Evolutionary conservation across 75 land plant genomes (phyloP).

Genomic region (Larix kaempferi): DNA sequence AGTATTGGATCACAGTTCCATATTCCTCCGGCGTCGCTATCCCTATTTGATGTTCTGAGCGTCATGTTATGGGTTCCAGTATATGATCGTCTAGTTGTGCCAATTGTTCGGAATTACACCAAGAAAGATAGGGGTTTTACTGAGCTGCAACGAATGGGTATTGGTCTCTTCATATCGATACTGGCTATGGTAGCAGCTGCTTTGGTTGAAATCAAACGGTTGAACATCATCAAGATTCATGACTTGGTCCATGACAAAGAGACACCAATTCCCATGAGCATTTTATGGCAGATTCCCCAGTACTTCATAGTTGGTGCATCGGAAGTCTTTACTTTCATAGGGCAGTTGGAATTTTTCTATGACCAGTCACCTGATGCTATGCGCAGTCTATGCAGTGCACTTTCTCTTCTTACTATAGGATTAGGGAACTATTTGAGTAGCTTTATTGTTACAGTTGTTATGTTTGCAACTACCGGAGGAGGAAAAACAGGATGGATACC

Average conservation of each 20-base stretch:
- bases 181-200: constrained; percentile 64
- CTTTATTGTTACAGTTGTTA: constrained; percentile 56
- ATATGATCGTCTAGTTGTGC: constrained; percentile 70
- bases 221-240: constrained; percentile 24
- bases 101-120: constrained; percentile 56
- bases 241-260: constrained; percentile 30
- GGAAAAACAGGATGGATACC: constrained; percentile 60
- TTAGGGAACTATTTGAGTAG: constrained; percentile 66
- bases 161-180: constrained; percentile 65
- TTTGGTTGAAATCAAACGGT: constrained; percentile 50
- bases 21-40: constrained; percentile 67
- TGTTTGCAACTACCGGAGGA: constrained; percentile 11
- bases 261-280: constrained; percentile 44
- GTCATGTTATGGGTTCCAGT: constrained; percentile 80
- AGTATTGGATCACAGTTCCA: constrained; percentile 36
- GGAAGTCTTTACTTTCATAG: constrained; percentile 68
- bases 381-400: constrained; percentile 65
- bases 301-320: constrained; percentile 70
- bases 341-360: constrained; percentile 82
- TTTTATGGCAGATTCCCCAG: constrained; percentile 82
- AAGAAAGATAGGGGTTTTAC: constrained; percentile 69
- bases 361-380: constrained; percentile 86
- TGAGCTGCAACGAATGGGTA: constrained; percentile 72
- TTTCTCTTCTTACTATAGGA: constrained; percentile 46
- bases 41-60: constrained; percentile 57